Percentiles rank a stretch among this genome's conserved stretches.
Evolutionary conservation across 2,329 filamentous ascomycete species (phyloP).

Genomic region (Tympanopsis confertula): DNA sequence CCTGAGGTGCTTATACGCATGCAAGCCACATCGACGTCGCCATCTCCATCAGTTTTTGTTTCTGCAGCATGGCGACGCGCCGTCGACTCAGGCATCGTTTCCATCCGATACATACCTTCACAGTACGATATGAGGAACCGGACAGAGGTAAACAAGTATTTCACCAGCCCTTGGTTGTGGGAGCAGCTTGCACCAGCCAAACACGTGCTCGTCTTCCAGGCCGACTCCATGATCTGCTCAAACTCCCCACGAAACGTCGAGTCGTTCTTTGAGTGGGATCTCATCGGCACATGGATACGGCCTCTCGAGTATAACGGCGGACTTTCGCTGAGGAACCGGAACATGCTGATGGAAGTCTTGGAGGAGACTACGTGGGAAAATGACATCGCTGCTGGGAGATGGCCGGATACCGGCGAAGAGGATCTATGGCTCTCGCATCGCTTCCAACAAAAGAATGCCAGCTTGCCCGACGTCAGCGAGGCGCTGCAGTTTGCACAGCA

Average conservation of each 20-base stretch:
- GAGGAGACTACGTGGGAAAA: conserved; percentile 19
- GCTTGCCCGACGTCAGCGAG: conserved; percentile 6
- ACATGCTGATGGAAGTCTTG: conserved; percentile 27
- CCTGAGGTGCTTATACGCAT: neutral
- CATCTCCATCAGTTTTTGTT: conserved; percentile 1
- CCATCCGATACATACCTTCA: conserved; percentile 1
- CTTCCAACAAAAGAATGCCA: conserved; percentile 7
- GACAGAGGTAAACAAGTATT: conserved; percentile 12
- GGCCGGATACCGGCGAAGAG: conserved; percentile 9
- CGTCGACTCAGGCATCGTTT: neutral
- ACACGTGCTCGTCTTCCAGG: conserved; percentile 19
- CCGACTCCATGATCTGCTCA: conserved; percentile 19
- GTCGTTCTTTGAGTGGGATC: conserved; percentile 20
- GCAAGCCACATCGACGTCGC: neutral
- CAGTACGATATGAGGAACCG: conserved; percentile 3
- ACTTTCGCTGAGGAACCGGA: conserved; percentile 20
- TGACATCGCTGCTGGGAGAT: conserved; percentile 19
- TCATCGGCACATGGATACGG: conserved; percentile 19
- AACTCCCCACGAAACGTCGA: conserved; percentile 18
- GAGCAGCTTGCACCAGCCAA: conserved; percentile 16
- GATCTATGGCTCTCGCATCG: conserved; percentile 13
- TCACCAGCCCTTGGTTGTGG: conserved; percentile 18
- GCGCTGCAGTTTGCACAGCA: conserved; percentile 10
- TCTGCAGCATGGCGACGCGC: conserved; percentile 1
- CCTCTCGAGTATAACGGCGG: conserved; percentile 20